Evolutionary conservation across 2,329 filamentous ascomycete genomes (phyloP), one percentile per base, ranked within the genome.

Genomic region (Diaporthe sp.): DNA sequence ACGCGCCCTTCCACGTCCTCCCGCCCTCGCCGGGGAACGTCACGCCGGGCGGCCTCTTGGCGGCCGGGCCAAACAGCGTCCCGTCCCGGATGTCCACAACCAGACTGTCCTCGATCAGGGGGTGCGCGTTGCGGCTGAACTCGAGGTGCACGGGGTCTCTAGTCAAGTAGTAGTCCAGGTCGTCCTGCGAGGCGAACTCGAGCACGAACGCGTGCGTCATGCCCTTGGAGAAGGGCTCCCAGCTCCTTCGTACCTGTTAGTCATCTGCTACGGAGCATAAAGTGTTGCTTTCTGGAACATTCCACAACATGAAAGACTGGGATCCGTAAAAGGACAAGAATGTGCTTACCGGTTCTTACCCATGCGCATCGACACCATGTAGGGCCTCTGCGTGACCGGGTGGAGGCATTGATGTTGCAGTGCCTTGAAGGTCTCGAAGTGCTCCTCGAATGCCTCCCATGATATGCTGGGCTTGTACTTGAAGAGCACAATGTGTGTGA

Each of bases 381-480:
- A 65, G 8, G 61, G 61, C 42, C 61, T 31, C 28, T 65, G 61
- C 10, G 61, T 65, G 25, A 65, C 61, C 19, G 61, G 61, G 61
- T 65, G 61, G 61, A 65, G 61, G 42, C 61, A 65, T 46, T 15
- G 42, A 17, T 65, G 42, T 44, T 65, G 61, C 9, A 65, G 25
- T 17, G 61, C 42, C 61, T 65, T 65, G 42, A 65, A 65, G 28
- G 61, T 49, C 61, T 65, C 61, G 10, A 65, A 65, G 25, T 65
- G 61, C 28, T 49, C 28, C 42, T 65, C 61, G 15, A 65, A 65
- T 0, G 42, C 61, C 10, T 65, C 61, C 61, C 61, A 65, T 49
- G 61, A 65, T 65, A 65, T 65, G 28, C 61, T 65, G 13, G 61
- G 61, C 61, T 65, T 65, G 42, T 65, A 65, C 61, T 65, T 65